Evolutionary conservation across 2,329 filamentous ascomycete genomes (phyloP), one percentile per base, ranked within the genome.

Genomic region (Colletotrichum falcatum): DNA sequence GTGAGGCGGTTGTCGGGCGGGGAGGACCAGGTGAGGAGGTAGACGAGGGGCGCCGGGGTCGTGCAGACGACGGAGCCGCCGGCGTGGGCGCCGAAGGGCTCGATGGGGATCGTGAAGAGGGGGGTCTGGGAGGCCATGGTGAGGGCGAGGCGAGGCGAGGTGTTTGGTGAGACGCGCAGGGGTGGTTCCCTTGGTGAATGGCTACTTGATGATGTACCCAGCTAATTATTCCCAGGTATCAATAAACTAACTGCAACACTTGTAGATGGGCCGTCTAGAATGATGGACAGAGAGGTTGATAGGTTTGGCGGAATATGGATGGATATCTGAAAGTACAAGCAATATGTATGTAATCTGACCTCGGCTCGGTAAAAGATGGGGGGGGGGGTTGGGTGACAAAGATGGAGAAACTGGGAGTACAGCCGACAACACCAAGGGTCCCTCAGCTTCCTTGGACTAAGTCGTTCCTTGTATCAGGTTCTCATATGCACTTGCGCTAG

Each of bases 1-100:
- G 90, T 91, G 55, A 95, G 86, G 46, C 93, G 89, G 82, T 95
- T 96, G 82, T 96, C 93, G 1, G 90, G 89, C 1, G 91, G 89
- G 12, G 90, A 91, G 66, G 83, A 83, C 79, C 93, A 92, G 33
- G 91, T 92, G 37, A 95, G 85, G 30, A 95, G 84, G 81, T 96
- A 96, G 77, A 94, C 86, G 48, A 82, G 78, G 5, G 87, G 83
- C 18, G 83, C 79, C 1, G 91, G 90, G 64, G 87, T 82, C 14
- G 90, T 91, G 84, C 89, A 90, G 73, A 86, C 82, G 73, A 95
- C 87, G 73, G 81, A 81, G 76, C 91, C 91, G 74, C 86, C 86
- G 12, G 82, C 81, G 77, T 86, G 81, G 62, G 79, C 71, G 62
- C 78, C 80, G 73, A 81, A 74, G 65, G 84, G 77, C 49, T 83